Conservation (phyloP, 176 grass and related monocot genomes). For the Ensete glaucum region DNA sequence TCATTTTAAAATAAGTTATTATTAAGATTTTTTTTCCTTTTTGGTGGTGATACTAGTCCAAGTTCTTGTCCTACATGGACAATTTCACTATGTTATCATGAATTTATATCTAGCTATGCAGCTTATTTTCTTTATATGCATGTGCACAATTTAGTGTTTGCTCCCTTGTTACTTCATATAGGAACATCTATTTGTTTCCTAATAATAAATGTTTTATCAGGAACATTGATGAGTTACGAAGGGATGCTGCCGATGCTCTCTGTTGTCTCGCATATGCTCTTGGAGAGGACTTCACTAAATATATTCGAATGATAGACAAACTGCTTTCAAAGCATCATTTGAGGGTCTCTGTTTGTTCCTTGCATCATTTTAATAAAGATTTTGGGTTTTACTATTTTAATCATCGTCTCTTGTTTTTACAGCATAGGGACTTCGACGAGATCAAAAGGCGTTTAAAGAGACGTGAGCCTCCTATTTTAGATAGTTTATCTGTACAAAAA, state of each 20-base stretch:
- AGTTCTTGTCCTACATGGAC: not conserved
- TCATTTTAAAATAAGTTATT: too few relatives aligned
- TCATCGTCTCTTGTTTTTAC: conserved; percentile 25
- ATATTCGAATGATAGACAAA: conserved; percentile 75
- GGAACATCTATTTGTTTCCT: not conserved
- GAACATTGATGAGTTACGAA: conserved; percentile 82
- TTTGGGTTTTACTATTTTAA: conserved; percentile 5
- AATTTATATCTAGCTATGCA: not conserved
- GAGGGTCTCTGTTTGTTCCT: conserved; percentile 32
- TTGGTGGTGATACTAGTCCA: not conserved
- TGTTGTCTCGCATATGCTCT: conserved; percentile 91
- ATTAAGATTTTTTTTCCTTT: not conserved
- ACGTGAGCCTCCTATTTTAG: conserved; percentile 48
- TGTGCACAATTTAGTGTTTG: not conserved
- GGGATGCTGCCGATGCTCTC: conserved; percentile 83
- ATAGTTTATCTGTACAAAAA: conserved; percentile 64
- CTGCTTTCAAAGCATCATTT: conserved; percentile 89
- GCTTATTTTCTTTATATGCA: not conserved
- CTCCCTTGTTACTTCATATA: not conserved
- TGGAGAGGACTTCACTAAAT: conserved; percentile 87
- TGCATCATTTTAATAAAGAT: not conserved
- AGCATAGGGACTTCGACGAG: conserved; percentile 91
- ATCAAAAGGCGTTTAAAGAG: conserved; percentile 62
- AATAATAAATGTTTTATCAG: conserved; percentile 24
- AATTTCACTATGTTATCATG: not conserved